A percentile compares a stretch with the other conserved stretches of the same genome.
Evolutionary conservation across 139 green algal genomes (phyloP).

Genomic region (Chlorella sp.): DNA sequence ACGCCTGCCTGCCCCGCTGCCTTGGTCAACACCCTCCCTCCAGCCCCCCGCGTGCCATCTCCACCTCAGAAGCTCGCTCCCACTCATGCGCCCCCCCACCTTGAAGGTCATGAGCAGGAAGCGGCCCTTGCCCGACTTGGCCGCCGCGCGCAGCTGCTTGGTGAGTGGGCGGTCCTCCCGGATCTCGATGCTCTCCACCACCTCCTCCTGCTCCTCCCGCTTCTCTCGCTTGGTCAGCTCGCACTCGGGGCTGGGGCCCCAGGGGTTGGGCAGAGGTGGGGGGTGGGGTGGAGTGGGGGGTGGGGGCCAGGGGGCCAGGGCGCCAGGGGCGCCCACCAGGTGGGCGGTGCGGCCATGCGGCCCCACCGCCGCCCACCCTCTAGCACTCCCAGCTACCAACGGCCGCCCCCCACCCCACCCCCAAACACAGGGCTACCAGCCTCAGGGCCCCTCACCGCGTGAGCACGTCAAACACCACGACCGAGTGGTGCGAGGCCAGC

Average conservation of each 20-base stretch:
- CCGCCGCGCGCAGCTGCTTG: constrained; percentile 34
- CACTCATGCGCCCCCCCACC: no score
- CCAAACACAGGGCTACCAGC: neutral
- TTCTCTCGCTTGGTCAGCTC: constrained; percentile 22
- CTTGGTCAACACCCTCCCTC: no score
- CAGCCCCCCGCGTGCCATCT: no score
- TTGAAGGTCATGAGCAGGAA: constrained; percentile 65
- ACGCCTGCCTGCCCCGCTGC: no score
- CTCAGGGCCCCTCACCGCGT: constrained; percentile 20
- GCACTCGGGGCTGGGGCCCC: constrained; percentile 24
- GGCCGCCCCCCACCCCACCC: no score
- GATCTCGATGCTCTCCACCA: constrained; percentile 35
- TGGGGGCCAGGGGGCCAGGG: neutral
- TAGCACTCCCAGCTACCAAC: neutral
- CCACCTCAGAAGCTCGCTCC: no score
- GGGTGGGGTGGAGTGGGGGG: neutral
- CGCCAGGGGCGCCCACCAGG: no score
- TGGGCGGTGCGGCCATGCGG: no score
- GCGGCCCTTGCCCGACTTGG: constrained; percentile 30
- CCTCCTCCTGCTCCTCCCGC: constrained; percentile 36
- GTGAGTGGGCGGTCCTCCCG: constrained; percentile 27
- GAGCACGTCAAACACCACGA: constrained; percentile 76
- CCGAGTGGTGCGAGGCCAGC: constrained; percentile 62
- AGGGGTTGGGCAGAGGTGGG: neutral
- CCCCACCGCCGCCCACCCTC: no score